Evolutionary conservation across 176 grass and related monocot genomes (phyloP).

Genomic region (Elymus sibiricus): DNA sequence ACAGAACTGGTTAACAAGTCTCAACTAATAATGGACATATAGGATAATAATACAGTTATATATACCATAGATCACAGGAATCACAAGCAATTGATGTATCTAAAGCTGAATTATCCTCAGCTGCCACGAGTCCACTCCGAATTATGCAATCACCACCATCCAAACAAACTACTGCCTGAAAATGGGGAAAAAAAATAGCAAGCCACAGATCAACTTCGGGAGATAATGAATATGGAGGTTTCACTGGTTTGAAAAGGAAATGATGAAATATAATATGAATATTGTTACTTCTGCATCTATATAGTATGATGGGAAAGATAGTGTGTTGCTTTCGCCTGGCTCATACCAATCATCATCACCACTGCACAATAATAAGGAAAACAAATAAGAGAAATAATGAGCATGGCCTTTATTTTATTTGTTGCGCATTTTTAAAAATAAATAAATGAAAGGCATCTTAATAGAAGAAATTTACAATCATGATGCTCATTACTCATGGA

Average conservation of each 20-base stretch:
- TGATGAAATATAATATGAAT: conserved; percentile 27
- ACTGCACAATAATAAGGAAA: conserved; percentile 43
- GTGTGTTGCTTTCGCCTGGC: conserved; percentile 60
- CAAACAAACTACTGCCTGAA: conserved; percentile 87
- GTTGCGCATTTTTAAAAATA: background rate
- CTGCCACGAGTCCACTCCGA: conserved; percentile 52
- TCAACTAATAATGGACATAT: conserved; percentile 15
- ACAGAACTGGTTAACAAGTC: conserved; percentile 5
- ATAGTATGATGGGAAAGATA: conserved; percentile 91
- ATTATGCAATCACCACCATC: conserved; percentile 78
- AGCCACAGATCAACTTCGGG: conserved; percentile 15
- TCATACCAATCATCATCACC: conserved; percentile 74
- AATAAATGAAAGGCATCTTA: background rate
- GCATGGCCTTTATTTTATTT: conserved; percentile 15
- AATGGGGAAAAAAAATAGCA: conserved; percentile 24
- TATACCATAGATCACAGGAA: conserved; percentile 94
- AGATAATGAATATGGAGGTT: conserved; percentile 7
- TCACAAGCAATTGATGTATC: conserved; percentile 99
- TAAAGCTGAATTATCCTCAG: conserved; percentile 52
- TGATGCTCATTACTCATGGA: conserved; percentile 1
- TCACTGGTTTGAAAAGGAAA: conserved; percentile 15
- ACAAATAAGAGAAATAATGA: conserved; percentile 26
- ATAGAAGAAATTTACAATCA: conserved; percentile 16
- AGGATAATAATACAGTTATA: conserved; percentile 3
- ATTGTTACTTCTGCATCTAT: conserved; percentile 94